Percentiles rank a stretch among this genome's conserved stretches.
Conservation (phyloP, 2,329 filamentous ascomycete genomes). For the Neocatenulostroma microsporum region DNA sequence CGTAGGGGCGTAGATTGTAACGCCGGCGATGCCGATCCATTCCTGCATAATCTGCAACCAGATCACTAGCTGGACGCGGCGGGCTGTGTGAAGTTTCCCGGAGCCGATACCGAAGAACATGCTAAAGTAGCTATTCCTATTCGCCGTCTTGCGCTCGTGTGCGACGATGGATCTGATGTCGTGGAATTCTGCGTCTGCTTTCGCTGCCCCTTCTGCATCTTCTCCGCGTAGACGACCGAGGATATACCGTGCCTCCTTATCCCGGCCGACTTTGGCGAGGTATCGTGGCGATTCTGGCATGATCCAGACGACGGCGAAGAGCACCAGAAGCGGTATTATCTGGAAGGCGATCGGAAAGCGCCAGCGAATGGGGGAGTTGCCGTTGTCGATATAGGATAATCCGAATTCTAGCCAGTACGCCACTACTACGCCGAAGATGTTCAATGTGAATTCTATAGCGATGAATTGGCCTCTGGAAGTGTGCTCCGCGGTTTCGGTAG, state of each 20-base stretch:
- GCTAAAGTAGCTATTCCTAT: conserved; percentile 23
- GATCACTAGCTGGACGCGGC: conserved; percentile 32
- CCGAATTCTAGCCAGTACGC: conserved; percentile 4
- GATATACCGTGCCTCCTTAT: conserved; percentile 60
- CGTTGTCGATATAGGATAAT: neutral
- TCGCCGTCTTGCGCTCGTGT: conserved; percentile 43
- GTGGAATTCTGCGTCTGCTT: conserved; percentile 56
- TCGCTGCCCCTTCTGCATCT: conserved; percentile 25
- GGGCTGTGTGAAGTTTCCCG: conserved; percentile 28
- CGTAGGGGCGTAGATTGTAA: conserved; percentile 31
- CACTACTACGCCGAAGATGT: conserved; percentile 1
- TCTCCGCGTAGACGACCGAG: conserved; percentile 55
- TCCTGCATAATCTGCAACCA: conserved; percentile 37
- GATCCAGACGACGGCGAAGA: conserved; percentile 1
- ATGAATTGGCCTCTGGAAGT: conserved; percentile 1
- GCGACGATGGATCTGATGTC: conserved; percentile 59
- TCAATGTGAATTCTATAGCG: conserved; percentile 3
- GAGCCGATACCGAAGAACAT: conserved; percentile 28
- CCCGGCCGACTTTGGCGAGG: conserved; percentile 56
- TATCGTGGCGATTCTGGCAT: conserved; percentile 5
- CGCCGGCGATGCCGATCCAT: conserved; percentile 28
- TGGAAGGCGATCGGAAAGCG: conserved; percentile 4
- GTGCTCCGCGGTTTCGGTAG: conserved; percentile 1
- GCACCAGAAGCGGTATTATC: conserved; percentile 3
- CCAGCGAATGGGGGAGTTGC: conserved; percentile 2